phyloP scores from a whole-genome alignment of 805 yeast genomes.

The Starmerella ratchasimensis region DNA sequence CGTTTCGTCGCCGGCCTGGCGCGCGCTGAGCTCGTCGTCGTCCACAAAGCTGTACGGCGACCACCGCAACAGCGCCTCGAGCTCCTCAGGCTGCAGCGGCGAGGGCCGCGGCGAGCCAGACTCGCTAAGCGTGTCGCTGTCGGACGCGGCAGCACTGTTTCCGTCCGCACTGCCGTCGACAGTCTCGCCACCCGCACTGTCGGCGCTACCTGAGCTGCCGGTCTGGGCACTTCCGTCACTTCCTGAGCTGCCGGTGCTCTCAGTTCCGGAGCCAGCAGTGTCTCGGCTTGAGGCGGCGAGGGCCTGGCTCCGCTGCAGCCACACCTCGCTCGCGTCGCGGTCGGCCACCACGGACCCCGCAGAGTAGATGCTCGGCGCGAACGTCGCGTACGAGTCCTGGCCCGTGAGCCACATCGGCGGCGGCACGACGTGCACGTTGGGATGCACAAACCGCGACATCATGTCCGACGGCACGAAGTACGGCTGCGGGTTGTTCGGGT shows the following conservation, averaged over 20 bases:
- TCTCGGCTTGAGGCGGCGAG: neutral
- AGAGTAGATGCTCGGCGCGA: constrained; percentile 57
- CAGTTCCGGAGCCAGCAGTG: neutral
- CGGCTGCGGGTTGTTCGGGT: constrained; percentile 36
- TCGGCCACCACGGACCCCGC: constrained; percentile 30
- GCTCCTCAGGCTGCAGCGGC: constrained; percentile 4
- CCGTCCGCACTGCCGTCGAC: neutral
- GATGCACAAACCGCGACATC: constrained; percentile 28
- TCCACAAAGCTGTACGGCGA: constrained; percentile 35
- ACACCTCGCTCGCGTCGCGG: constrained; percentile 16
- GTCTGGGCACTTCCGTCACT: neutral
- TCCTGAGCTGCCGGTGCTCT: neutral
- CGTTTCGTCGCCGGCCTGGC: constrained; percentile 31
- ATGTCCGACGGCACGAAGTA: constrained; percentile 41
- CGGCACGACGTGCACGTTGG: constrained; percentile 36
- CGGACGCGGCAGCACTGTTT: no score
- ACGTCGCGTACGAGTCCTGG: constrained; percentile 34
- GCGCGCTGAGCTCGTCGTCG: constrained; percentile 40
- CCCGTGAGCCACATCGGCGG: constrained; percentile 52
- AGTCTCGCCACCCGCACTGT: neutral
- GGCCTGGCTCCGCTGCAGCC: constrained; percentile 8
- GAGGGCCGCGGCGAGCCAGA: no score
- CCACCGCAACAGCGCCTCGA: constrained; percentile 36
- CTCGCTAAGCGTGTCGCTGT: neutral
- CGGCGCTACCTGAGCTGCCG: neutral